Percentiles rank a stretch among this genome's conserved stretches.
These are phyloP conservation scores for Syzygium jambos DNA, from an alignment of 345 rosid species.

Conservation along the genomic window DNA sequence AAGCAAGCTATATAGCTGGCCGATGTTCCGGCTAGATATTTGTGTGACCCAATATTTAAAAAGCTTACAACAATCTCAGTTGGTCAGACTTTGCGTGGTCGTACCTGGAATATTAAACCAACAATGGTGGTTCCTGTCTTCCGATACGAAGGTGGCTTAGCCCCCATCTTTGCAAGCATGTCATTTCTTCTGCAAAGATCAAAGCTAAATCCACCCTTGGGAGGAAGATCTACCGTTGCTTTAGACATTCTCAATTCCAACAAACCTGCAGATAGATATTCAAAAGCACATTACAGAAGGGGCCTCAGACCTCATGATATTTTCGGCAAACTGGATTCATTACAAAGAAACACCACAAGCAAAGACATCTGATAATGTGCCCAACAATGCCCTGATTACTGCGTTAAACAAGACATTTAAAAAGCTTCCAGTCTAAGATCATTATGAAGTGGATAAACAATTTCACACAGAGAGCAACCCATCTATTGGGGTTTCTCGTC, in stretches of 20 bases:
- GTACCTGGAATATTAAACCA: conserved; percentile 68
- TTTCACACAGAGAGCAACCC: not conserved
- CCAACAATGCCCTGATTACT: not conserved
- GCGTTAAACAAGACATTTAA: not conserved
- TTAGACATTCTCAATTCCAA: conserved; percentile 32
- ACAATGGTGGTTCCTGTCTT: conserved; percentile 98
- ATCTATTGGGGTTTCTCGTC: not conserved
- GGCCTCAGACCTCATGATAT: not conserved
- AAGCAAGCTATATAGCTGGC: not conserved
- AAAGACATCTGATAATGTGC: not conserved
- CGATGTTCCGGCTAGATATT: not conserved
- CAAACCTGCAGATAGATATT: not conserved
- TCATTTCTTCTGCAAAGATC: conserved; percentile 83
- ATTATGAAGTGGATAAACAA: not conserved
- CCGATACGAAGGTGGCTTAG: conserved; percentile 49
- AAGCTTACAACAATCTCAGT: not conserved
- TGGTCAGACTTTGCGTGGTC: not conserved
- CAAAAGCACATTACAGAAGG: not conserved
- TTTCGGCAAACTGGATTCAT: not conserved
- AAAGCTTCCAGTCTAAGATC: not conserved
- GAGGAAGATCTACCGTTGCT: conserved; percentile 34
- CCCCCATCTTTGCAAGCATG: conserved; percentile 62
- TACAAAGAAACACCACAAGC: not conserved
- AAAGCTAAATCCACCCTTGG: conserved; percentile 73
- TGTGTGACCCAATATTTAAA: not conserved